These are phyloP conservation scores for Phytopythium cucurbitacearum DNA, from an alignment of 352 stramenopile genomes.

Conservation along the genomic window DNA sequence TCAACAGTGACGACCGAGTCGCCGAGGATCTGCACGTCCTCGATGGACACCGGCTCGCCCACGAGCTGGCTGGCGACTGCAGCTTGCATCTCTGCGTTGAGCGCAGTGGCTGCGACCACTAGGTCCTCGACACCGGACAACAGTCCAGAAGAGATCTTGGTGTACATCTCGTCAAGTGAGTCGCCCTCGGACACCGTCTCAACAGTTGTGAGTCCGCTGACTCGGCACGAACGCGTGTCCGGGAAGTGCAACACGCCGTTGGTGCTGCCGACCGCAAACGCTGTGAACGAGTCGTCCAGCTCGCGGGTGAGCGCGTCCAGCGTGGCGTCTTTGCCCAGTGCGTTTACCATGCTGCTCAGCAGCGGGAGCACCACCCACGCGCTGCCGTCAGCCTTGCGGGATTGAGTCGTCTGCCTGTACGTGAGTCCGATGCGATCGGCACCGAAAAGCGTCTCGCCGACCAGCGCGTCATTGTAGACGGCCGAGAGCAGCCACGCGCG, in stretches of 20 bases:
- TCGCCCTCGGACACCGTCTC: conserved; percentile 8
- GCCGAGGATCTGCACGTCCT: conserved; percentile 18
- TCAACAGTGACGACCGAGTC: conserved; percentile 16
- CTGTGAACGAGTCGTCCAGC: conserved; percentile 21
- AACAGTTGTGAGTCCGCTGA: conserved; percentile 13
- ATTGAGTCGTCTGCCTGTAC: conserved; percentile 29
- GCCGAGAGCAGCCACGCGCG: conserved; percentile 29
- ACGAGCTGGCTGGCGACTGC: conserved; percentile 9
- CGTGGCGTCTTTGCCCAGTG: conserved; percentile 15
- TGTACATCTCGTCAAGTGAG: conserved; percentile 22
- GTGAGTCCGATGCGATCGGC: conserved; percentile 20
- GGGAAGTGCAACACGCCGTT: conserved; percentile 37
- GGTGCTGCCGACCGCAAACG: conserved; percentile 22
- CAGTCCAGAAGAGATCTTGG: conserved; percentile 32
- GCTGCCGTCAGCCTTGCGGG: conserved; percentile 38
- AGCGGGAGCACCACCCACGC: conserved; percentile 32
- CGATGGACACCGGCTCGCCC: not conserved
- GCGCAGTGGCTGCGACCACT: conserved; percentile 15
- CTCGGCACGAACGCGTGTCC: conserved; percentile 23
- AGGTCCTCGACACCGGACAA: conserved; percentile 18
- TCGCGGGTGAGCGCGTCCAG: conserved; percentile 16
- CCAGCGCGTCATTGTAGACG: conserved; percentile 23
- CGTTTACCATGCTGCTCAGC: conserved; percentile 23
- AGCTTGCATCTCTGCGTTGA: conserved; percentile 10
- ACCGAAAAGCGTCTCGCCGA: conserved; percentile 28